Evolutionary conservation across 2,329 filamentous ascomycete species (phyloP), one percentile per base, ranked within the genome.

Genomic region (Xylariales sp.): DNA sequence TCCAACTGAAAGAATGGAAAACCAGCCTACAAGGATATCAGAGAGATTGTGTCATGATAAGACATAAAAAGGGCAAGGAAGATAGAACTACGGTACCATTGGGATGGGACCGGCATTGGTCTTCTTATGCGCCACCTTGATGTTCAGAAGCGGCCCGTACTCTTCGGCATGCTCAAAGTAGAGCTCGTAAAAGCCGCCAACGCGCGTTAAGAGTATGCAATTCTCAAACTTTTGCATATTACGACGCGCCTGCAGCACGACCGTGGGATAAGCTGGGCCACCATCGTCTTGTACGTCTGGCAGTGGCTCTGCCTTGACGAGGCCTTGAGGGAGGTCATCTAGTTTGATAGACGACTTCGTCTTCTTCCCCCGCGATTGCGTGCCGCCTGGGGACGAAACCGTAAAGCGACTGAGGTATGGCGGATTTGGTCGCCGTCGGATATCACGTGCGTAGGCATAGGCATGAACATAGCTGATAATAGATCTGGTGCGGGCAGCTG

Each of bases 141-240:
- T 82, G 75, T 94, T 96, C 71, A 99, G 84, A 52, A 97, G 83
- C 0, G 94, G 92, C 1, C 92, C 95, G 78, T 91, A 92, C 76
- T 97, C 90, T 66, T 97, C 92, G 10, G 97, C 96, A 78, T 99
- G 94, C 75, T 97, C 92, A 79, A 98, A 97, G 81, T 99, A 99
- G 66, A 99, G 83, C 87, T 99, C 96, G 80, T 98, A 99, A 81
- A 99, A 99, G 68, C 94, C 91, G 64, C 96, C 96, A 34, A 99
- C 94, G 64, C 95, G 89, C 3, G 96, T 99, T 67, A 99, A 82
- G 7, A 99, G 80, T 46, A 99, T 92, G 80, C 95, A 98, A 75
- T 97, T 93, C 75, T 90, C 88, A 81, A 97, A 97, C 75, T 91
- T 94, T 73, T 89, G 86, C 91, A 98, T 97, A 81, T 97, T 97